Evolutionary conservation across 805 yeast species (phyloP).

Genomic region (Myxozyma neglecta): DNA sequence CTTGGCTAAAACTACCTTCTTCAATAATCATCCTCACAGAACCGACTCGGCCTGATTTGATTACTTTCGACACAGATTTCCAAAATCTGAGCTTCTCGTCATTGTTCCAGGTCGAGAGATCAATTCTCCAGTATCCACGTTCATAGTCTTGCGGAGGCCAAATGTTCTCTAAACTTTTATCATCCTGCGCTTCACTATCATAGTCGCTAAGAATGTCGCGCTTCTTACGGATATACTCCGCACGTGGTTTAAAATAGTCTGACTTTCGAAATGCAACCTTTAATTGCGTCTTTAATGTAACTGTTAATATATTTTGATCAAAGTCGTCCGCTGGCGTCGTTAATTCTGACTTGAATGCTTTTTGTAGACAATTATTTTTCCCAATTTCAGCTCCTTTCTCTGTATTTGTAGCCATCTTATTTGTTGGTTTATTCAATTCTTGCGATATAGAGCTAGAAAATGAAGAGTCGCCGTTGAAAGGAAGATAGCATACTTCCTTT

Average conservation of each 20-base stretch:
- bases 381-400: neutral
- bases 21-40: slow-evolving; percentile 13
- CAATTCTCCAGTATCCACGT: slow-evolving; percentile 23
- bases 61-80: slow-evolving; percentile 11
- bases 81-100: slow-evolving; percentile 16
- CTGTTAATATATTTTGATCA: slow-evolving; percentile 5
- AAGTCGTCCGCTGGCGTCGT: neutral
- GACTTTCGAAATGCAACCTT: slow-evolving; percentile 7
- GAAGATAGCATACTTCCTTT: neutral
- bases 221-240: slow-evolving; percentile 6
- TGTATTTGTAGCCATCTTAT: neutral
- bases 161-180: neutral
- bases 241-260: slow-evolving; percentile 12
- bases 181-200: neutral
- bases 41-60: slow-evolving; percentile 17
- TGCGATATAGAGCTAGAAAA: neutral
- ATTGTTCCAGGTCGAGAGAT: slow-evolving; percentile 11
- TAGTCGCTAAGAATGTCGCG: neutral
- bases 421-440: neutral
- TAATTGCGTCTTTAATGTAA: slow-evolving; percentile 3
- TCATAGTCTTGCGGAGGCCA: slow-evolving; percentile 17
- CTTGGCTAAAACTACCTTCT: neutral
- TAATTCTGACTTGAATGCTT: neutral
- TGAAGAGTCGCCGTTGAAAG: neutral
- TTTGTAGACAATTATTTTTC: neutral